These are phyloP conservation scores for Abrus pulchellus DNA, from an alignment of 306 rosid species.

Conservation along the genomic window DNA sequence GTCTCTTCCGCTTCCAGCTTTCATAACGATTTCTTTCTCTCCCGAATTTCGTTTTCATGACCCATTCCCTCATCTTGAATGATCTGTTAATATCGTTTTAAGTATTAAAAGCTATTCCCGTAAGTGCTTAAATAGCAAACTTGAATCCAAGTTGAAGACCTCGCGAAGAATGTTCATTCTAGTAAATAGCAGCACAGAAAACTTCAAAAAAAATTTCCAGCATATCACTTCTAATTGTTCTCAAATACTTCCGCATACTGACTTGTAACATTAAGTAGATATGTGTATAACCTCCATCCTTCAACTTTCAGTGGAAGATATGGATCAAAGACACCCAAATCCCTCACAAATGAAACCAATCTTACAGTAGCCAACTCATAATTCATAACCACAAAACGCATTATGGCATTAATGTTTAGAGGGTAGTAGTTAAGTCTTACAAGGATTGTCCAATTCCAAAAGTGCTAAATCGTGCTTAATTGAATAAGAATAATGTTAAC, in stretches of 20 bases:
- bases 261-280: not conserved
- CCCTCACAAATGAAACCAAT: not conserved
- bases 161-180: too few species aligned
- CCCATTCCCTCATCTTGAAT: not conserved
- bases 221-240: not conserved
- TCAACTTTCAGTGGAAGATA: not conserved
- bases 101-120: not conserved
- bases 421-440: too few species aligned
- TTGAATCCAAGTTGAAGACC: too few species aligned
- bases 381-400: not conserved
- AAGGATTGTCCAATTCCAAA: too few species aligned
- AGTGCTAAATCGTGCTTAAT: not conserved
- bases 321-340: not conserved
- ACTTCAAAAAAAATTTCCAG: too few species aligned
- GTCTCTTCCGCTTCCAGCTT: not conserved
- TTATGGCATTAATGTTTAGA: not conserved
- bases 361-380: not conserved
- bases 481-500: not conserved
- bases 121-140: not conserved
- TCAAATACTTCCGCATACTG: not conserved
- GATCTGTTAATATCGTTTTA: too few species aligned
- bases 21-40: not conserved
- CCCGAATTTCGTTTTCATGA: not conserved
- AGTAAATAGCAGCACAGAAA: too few species aligned
- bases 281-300: not conserved